Conservation (phyloP, 2,329 filamentous ascomycete genomes). For the Claviceps cyperi region DNA sequence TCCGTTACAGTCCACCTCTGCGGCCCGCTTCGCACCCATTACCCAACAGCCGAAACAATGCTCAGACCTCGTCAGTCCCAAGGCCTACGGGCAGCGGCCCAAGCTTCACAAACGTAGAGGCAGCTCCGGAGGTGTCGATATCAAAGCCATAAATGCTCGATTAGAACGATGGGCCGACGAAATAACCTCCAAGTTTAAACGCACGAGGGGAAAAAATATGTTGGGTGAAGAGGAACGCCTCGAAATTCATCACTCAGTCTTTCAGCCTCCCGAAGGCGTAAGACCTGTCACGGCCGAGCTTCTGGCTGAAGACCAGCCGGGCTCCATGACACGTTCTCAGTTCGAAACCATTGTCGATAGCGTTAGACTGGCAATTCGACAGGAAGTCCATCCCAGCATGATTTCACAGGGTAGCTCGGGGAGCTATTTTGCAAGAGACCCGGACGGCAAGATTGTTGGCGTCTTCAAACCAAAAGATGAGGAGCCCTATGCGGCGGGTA, state of each 20-base stretch:
- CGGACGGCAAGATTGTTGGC: slow-evolving; percentile 83
- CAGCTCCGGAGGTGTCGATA: slow-evolving; percentile 82
- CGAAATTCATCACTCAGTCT: slow-evolving; percentile 95
- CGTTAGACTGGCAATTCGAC: slow-evolving; percentile 76
- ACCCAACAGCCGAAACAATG: slow-evolving; percentile 46
- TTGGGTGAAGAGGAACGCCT: slow-evolving; percentile 66
- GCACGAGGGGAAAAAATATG: slow-evolving; percentile 58
- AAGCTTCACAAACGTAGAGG: slow-evolving; percentile 33
- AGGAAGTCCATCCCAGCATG: slow-evolving; percentile 85
- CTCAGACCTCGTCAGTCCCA: slow-evolving; percentile 44
- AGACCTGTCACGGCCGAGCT: slow-evolving; percentile 64
- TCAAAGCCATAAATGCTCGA: slow-evolving; percentile 94
- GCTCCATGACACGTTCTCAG: slow-evolving; percentile 59
- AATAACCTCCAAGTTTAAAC: slow-evolving; percentile 94
- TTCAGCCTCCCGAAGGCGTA: slow-evolving; percentile 81
- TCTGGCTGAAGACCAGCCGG: slow-evolving; percentile 48
- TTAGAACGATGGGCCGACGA: slow-evolving; percentile 96
- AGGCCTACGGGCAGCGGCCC: slow-evolving; percentile 21
- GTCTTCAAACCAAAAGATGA: slow-evolving; percentile 99
- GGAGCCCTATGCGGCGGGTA: slow-evolving; percentile 90
- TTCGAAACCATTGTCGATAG: slow-evolving; percentile 85
- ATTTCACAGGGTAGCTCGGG: slow-evolving; percentile 95
- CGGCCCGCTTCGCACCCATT: slow-evolving; percentile 50
- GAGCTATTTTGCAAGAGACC: slow-evolving; percentile 91
- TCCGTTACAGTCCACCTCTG: slow-evolving; percentile 42